Evolutionary conservation across 1,284 basidiomycete genomes (phyloP), one percentile per base, ranked within the genome.

Genomic region (Ustilago crameri): DNA sequence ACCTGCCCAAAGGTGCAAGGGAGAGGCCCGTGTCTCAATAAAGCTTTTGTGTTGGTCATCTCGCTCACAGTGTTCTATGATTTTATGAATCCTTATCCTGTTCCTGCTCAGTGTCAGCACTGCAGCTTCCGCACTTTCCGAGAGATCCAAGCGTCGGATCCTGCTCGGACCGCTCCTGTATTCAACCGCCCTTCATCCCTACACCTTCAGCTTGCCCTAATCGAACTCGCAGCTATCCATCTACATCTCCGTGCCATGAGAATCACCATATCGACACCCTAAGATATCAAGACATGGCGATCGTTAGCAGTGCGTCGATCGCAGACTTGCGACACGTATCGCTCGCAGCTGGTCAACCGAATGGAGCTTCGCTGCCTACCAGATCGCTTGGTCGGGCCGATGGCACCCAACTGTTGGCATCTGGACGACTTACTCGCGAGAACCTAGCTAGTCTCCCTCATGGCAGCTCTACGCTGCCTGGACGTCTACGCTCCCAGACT

Each of bases 361-460:
- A 17, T 38, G 35, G 12, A 26, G 23, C 8, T 12, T 50, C 35
- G 41, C 44, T 24, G 35, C 22, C 15, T 55, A 59, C 26, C 38
- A 48, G 45, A 35, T 30, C 57, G 7, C 23, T 53, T 22, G 64
- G 58, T 3, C 57, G 41, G 24, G 48, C 64, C 37, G 23, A 34
- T 22, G 40, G 54, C 14, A 24, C 46, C 8, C 38, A 43, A 14
- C 47, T 37, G 7, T 12, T 42, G 45, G n/a, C 30, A 43, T 50
- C 15, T 20, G 63, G 52, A 9, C 49, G 44, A 5, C 41, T 67
- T 10, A 67, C 64, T 7, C 57, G 64, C 20, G 64, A 67, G 42
- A 67, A 67, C 14, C 64, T 67, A 18, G 58, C 52, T 20, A 35
- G 49, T 5, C 53, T 67, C n/a, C 64, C 64, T 20, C 44, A 38